phyloP scores from a whole-genome alignment of 805 yeast species.

The Candida corydali region DNA sequence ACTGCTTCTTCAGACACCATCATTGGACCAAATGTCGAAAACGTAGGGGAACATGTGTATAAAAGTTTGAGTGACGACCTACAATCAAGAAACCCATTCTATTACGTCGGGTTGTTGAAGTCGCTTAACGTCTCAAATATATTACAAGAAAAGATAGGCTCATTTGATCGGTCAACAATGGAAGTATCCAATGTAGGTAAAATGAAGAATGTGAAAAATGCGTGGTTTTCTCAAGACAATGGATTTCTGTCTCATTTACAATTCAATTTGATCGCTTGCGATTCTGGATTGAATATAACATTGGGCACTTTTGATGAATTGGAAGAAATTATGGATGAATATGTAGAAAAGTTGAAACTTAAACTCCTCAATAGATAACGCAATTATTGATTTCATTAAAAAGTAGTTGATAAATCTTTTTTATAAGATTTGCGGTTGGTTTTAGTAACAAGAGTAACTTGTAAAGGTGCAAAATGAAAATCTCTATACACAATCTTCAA shows the following conservation, averaged over 20 bases:
- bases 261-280: slow-evolving; percentile 11
- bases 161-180: slow-evolving; percentile 11
- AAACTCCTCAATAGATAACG: slow-evolving; percentile 1
- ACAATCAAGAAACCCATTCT: slow-evolving; percentile 10
- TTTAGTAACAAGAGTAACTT: too few relatives aligned
- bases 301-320: slow-evolving; percentile 12
- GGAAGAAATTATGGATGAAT: slow-evolving; percentile 10
- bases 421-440: too few relatives aligned
- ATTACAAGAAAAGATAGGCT: slow-evolving; percentile 9
- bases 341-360: slow-evolving; percentile 3
- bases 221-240: slow-evolving; percentile 17
- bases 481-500: too few relatives aligned
- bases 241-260: slow-evolving; percentile 14
- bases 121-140: slow-evolving; percentile 10
- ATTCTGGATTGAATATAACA: slow-evolving; percentile 15
- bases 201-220: slow-evolving; percentile 10
- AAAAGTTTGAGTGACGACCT: slow-evolving; percentile 5
- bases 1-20: slow-evolving; percentile 12
- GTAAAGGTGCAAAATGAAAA: too few relatives aligned
- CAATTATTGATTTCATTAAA: too few relatives aligned
- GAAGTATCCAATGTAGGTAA: slow-evolving; percentile 19
- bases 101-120: slow-evolving; percentile 12
- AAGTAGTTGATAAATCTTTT: too few relatives aligned
- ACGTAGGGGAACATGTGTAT: slow-evolving; percentile 1
- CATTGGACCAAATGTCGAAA: slow-evolving; percentile 7